Conservation (phyloP, 306 rosid species). For the Lagenaria siceraria region DNA sequence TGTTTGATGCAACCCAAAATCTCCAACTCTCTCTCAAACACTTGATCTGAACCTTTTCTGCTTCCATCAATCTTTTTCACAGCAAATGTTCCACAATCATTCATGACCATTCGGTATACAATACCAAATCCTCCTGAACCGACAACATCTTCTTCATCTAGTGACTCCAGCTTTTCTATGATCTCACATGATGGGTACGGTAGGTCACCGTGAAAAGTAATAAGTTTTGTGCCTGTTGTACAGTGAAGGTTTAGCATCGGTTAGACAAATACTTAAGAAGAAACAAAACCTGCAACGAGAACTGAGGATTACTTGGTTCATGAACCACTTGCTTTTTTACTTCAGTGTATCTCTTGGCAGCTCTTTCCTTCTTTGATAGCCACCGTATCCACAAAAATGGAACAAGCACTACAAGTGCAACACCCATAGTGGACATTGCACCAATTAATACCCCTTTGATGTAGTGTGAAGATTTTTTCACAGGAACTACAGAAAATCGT, state of each 20-base stretch:
- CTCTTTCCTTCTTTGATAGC: conserved; percentile 66
- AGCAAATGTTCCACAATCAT: conserved; percentile 87
- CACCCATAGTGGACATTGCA: conserved; percentile 44
- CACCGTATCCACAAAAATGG: conserved; percentile 62
- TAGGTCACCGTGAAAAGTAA: conserved; percentile 89
- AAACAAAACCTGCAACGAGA: neutral
- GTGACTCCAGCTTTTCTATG: conserved; percentile 81
- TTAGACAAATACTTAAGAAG: neutral
- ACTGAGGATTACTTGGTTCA: conserved; percentile 43
- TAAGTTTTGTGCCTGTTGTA: conserved; percentile 70
- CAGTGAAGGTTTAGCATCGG: neutral
- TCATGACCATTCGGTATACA: conserved; percentile 92
- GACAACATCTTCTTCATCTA: conserved; percentile 68
- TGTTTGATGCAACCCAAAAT: conserved; percentile 85
- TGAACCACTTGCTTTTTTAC: conserved; percentile 72
- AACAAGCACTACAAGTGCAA: conserved; percentile 44
- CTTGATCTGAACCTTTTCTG: conserved; percentile 71
- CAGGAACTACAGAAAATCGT: conserved; percentile 39
- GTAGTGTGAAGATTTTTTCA: conserved; percentile 59
- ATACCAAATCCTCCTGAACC: conserved; percentile 95
- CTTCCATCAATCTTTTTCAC: conserved; percentile 79
- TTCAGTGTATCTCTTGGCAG: conserved; percentile 47
- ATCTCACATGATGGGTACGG: conserved; percentile 82
- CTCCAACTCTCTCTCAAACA: conserved; percentile 85
- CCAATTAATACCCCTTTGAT: conserved; percentile 65